Percentiles rank a stretch among this genome's conserved stretches.
These are phyloP conservation scores for Astrocystis sublimbata DNA, from an alignment of 495 filamentous ascomycete genomes.

Conservation along the genomic window DNA sequence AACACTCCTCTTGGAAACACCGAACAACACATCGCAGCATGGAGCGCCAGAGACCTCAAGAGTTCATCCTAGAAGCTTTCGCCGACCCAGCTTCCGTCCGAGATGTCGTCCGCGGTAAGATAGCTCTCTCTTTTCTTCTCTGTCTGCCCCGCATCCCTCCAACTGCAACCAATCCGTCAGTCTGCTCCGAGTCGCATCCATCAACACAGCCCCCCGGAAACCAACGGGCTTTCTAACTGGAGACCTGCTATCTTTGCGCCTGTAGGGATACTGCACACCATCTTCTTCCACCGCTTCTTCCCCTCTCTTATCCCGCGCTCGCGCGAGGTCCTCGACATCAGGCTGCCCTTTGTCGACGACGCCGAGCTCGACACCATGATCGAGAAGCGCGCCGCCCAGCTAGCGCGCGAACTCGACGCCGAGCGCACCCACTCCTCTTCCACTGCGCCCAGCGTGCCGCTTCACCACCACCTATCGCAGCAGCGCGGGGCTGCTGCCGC, in stretches of 20 bases:
- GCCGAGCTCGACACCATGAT: slow-evolving; percentile 89
- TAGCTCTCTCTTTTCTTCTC: slow-evolving; percentile 1
- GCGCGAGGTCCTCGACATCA: slow-evolving; percentile 88
- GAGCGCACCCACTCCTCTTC: slow-evolving; percentile 40
- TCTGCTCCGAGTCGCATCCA: neutral
- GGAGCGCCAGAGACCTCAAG: slow-evolving; percentile 64
- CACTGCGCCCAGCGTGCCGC: slow-evolving; percentile 14
- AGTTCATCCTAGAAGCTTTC: slow-evolving; percentile 83
- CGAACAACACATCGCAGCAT: slow-evolving; percentile 34
- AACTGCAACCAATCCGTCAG: neutral
- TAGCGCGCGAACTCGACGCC: slow-evolving; percentile 66
- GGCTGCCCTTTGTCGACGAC: slow-evolving; percentile 85
- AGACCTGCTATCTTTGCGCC: too few relatives aligned
- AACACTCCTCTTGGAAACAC: neutral
- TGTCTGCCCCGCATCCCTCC: slow-evolving; percentile 21
- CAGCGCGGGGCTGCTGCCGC: slow-evolving; percentile 14
- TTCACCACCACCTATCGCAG: slow-evolving; percentile 17
- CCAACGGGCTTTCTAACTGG: neutral
- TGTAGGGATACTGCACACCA: slow-evolving; percentile 90
- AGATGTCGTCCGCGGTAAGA: slow-evolving; percentile 86
- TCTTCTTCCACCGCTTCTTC: slow-evolving; percentile 99
- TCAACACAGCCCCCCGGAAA: neutral
- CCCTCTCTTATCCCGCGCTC: slow-evolving; percentile 79
- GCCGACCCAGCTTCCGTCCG: slow-evolving; percentile 78
- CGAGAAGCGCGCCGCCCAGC: slow-evolving; percentile 74